phyloP scores from a whole-genome alignment of 306 rosid genomes.

The Cucurbita argyrosperma region DNA sequence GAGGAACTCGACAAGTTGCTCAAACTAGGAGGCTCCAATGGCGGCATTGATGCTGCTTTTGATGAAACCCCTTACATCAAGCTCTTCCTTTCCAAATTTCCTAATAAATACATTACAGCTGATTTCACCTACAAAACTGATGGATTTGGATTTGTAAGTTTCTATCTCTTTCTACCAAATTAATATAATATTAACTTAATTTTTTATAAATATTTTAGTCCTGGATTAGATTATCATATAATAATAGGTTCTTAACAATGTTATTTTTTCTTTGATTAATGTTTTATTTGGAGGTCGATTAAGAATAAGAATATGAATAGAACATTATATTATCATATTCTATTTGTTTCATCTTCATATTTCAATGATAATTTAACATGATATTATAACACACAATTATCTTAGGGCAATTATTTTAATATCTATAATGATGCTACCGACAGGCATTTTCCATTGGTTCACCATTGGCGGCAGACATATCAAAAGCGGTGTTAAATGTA shows the following conservation, averaged over 20 bases:
- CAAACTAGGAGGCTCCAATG: slow-evolving; percentile 21
- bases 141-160: slow-evolving; percentile 58
- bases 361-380: no score
- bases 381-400: no score
- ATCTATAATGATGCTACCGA: not conserved
- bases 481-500: slow-evolving; percentile 37
- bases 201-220: no score
- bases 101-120: slow-evolving; percentile 33
- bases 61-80: slow-evolving; percentile 38
- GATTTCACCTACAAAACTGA: slow-evolving; percentile 30
- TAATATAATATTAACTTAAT: no score
- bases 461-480: slow-evolving; percentile 33
- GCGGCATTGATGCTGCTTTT: slow-evolving; percentile 40
- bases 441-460: slow-evolving; percentile 32
- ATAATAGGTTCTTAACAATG: no score
- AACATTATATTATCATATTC: no score
- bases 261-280: no score
- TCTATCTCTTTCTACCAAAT: not conserved
- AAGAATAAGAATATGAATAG: no score
- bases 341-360: no score
- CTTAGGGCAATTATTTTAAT: no score
- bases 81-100: slow-evolving; percentile 22
- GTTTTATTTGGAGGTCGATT: no score
- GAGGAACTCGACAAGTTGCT: slow-evolving; percentile 26
- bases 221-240: no score